Evolutionary conservation across 2,329 filamentous ascomycete genomes (phyloP).

Genomic region (Colletotrichum tabaci): DNA sequence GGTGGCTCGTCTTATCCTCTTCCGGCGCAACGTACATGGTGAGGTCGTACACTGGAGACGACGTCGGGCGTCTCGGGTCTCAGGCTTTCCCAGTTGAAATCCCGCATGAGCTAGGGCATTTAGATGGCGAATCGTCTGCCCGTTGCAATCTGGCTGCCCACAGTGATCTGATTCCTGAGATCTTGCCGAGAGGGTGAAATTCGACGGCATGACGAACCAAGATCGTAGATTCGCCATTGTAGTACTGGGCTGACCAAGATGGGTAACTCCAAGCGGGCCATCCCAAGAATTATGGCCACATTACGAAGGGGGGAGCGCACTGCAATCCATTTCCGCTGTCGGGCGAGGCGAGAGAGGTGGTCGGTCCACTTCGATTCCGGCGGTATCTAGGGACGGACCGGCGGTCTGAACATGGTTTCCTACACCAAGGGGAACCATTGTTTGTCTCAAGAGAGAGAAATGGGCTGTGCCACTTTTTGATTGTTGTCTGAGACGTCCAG

Average conservation of each 20-base stretch:
- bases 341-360: background rate
- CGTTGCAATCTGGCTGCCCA: background rate
- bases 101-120: background rate
- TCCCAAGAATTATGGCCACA: background rate
- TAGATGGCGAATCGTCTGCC: constrained; percentile 2
- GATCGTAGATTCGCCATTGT: background rate
- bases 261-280: background rate
- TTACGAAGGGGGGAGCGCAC: background rate
- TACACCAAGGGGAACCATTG: no score
- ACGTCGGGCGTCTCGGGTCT: background rate
- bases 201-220: background rate
- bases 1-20: background rate
- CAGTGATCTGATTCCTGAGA: background rate
- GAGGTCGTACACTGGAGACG: constrained; percentile 10
- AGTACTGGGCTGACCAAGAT: background rate
- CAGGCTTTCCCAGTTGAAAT: background rate
- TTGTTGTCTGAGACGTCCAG: background rate
- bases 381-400: background rate
- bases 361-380: no score
- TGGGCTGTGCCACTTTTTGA: no score
- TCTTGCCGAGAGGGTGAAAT: background rate
- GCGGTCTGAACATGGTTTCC: background rate
- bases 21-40: background rate
- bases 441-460: background rate
- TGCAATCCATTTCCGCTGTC: background rate